Conservation (phyloP, 371 early-diverging fungal species). For the Mucor mucedo region DNA sequence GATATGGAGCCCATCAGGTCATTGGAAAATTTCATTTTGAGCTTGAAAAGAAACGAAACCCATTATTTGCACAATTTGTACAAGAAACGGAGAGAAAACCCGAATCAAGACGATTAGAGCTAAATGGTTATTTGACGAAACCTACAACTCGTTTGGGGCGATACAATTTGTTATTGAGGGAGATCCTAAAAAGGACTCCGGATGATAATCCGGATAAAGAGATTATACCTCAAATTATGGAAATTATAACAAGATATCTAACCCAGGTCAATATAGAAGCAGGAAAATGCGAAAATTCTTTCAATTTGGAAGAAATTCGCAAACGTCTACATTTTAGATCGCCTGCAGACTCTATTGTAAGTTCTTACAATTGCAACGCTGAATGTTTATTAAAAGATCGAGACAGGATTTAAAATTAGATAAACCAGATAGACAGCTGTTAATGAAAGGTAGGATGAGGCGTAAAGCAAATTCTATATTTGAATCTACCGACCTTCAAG, state of each 20-base stretch:
- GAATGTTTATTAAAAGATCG: conserved; percentile 32
- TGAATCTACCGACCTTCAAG: conserved; percentile 69
- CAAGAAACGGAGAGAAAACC: conserved; percentile 76
- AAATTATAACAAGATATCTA: conserved; percentile 73
- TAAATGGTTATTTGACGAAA: conserved; percentile 82
- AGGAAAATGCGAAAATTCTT: conserved; percentile 79
- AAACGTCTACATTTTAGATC: conserved; percentile 62
- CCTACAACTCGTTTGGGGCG: conserved; percentile 92
- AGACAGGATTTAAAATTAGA: conserved; percentile 57
- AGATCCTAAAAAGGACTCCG: conserved; percentile 85
- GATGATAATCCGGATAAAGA: conserved; percentile 80
- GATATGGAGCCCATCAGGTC: conserved; percentile 88
- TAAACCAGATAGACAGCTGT: conserved; percentile 67
- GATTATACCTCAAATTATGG: conserved; percentile 67
- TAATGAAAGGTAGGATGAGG: conserved; percentile 84
- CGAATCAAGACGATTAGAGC: conserved; percentile 81
- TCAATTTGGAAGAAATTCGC: conserved; percentile 26
- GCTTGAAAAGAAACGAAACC: conserved; percentile 72
- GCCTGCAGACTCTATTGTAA: conserved; percentile 44
- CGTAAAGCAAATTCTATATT: conserved; percentile 60
- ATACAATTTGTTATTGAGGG: conserved; percentile 85
- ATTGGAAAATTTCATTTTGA: conserved; percentile 83
- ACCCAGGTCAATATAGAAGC: conserved; percentile 80
- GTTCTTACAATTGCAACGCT: too few relatives aligned
- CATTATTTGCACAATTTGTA: conserved; percentile 74